Percentiles rank a stretch among this genome's conserved stretches.
phyloP scores from a whole-genome alignment of 129 eudicot genomes.

The Flaveria linearis region DNA sequence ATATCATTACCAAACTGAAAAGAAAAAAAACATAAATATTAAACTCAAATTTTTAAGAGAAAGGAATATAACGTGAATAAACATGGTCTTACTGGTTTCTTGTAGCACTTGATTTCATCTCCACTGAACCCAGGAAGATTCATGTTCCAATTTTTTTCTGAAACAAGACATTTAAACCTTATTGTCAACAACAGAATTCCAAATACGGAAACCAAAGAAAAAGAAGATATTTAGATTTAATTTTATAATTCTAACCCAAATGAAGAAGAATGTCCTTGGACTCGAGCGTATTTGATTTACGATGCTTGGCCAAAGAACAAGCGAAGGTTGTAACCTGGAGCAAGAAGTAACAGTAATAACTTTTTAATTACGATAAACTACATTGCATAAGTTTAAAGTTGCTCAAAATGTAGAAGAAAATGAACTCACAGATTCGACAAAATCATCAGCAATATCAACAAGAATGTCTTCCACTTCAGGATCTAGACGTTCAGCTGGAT shows the following conservation, averaged over 20 bases:
- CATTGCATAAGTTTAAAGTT: conserved; percentile 5
- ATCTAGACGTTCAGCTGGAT: conserved; percentile 77
- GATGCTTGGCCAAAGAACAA: conserved; percentile 95
- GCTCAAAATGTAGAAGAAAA: not conserved
- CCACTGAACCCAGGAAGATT: conserved; percentile 93
- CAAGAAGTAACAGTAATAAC: not conserved
- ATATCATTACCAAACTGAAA: conserved; percentile 69
- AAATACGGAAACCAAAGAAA: conserved; percentile 1
- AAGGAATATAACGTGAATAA: not conserved
- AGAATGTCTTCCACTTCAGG: conserved; percentile 94
- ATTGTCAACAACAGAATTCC: conserved; percentile 21
- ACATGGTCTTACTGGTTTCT: conserved; percentile 66
- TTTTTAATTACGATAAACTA: not conserved
- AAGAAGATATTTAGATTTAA: not conserved
- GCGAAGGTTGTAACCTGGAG: conserved; percentile 85
- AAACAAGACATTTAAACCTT: conserved; percentile 12
- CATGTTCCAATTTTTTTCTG: conserved; percentile 96
- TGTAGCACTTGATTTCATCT: conserved; percentile 79
- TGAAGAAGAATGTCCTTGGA: conserved; percentile 91
- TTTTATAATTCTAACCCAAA: conserved; percentile 59
- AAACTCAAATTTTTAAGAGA: not conserved
- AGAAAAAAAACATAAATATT: conserved; percentile 16
- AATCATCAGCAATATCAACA: conserved; percentile 88
- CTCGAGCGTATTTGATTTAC: conserved; percentile 84
- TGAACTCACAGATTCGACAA: conserved; percentile 85